phyloP scores from a whole-genome alignment of 2,329 filamentous ascomycete species.

The Pezicula rhizophila region DNA sequence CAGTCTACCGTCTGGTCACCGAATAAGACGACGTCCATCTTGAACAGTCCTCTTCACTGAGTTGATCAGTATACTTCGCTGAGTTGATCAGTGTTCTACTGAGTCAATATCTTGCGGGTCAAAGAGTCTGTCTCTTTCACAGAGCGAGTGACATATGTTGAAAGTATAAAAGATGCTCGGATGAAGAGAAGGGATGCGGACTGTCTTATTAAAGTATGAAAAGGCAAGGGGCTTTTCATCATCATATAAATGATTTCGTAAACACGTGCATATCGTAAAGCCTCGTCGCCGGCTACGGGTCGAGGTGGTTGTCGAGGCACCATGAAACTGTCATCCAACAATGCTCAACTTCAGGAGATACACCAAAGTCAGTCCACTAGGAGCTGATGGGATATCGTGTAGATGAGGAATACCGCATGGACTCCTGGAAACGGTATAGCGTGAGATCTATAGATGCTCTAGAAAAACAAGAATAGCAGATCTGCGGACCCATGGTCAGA shows the following conservation, averaged over 20 bases:
- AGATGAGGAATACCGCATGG: neutral
- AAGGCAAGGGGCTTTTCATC: neutral
- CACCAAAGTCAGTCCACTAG: neutral
- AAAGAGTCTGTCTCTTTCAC: too few species aligned
- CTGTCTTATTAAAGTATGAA: neutral
- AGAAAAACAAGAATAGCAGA: neutral
- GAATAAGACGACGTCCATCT: slow-evolving; percentile 18
- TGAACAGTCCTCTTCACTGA: slow-evolving; percentile 3
- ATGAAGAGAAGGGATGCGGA: neutral
- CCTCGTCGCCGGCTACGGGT: neutral
- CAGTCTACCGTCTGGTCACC: slow-evolving; percentile 16
- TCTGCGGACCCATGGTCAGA: neutral
- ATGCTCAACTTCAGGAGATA: neutral
- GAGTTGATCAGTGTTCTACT: neutral
- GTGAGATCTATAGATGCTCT: neutral
- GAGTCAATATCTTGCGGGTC: neutral
- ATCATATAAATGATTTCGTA: neutral
- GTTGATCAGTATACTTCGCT: neutral
- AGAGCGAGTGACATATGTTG: too few species aligned
- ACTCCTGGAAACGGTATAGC: neutral
- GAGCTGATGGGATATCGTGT: neutral
- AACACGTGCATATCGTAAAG: neutral
- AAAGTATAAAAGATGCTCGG: neutral
- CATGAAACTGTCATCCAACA: slow-evolving; percentile 1
- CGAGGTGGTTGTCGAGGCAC: neutral